These are phyloP conservation scores for Peronospora belbahrii DNA, from an alignment of 352 stramenopile genomes.

Conservation along the genomic window DNA sequence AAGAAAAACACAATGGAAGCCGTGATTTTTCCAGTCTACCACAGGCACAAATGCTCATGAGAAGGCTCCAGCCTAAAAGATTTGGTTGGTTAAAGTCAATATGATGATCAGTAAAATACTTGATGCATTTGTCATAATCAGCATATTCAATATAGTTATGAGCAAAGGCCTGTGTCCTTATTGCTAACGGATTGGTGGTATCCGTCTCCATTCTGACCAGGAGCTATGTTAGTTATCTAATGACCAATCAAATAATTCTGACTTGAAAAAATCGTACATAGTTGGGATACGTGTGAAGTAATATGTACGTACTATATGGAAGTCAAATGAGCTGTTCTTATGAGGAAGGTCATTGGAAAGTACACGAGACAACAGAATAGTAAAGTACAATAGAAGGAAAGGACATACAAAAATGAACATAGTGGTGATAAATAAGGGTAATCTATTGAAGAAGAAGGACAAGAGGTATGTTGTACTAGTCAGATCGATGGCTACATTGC, in stretches of 20 bases:
- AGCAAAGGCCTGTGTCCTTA: constrained; percentile 54
- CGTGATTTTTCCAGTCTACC: constrained; percentile 26
- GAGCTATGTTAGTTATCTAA: constrained; percentile 6
- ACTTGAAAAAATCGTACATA: constrained; percentile 18
- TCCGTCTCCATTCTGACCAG: neutral
- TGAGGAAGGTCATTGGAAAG: constrained; percentile 21
- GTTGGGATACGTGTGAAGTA: too few relatives aligned
- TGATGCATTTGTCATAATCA: constrained; percentile 38
- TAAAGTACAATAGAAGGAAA: neutral
- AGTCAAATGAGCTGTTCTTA: constrained; percentile 4
- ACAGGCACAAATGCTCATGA: constrained; percentile 73
- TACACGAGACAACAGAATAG: constrained; percentile 10
- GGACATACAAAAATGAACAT: too few relatives aligned
- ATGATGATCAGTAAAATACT: constrained; percentile 50
- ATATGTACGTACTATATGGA: too few relatives aligned
- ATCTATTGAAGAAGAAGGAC: too few relatives aligned
- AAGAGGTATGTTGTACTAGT: neutral
- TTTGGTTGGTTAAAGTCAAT: constrained; percentile 60
- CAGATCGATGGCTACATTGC: constrained; percentile 9
- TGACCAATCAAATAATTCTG: constrained; percentile 9
- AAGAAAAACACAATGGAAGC: too few relatives aligned
- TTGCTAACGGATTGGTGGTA: too few relatives aligned
- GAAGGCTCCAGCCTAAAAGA: constrained; percentile 58
- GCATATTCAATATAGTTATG: constrained; percentile 76
- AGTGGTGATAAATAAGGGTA: too few relatives aligned